These are phyloP conservation scores for Crithidia bombi DNA, from an alignment of 208 protist genomes.

Conservation along the genomic window DNA sequence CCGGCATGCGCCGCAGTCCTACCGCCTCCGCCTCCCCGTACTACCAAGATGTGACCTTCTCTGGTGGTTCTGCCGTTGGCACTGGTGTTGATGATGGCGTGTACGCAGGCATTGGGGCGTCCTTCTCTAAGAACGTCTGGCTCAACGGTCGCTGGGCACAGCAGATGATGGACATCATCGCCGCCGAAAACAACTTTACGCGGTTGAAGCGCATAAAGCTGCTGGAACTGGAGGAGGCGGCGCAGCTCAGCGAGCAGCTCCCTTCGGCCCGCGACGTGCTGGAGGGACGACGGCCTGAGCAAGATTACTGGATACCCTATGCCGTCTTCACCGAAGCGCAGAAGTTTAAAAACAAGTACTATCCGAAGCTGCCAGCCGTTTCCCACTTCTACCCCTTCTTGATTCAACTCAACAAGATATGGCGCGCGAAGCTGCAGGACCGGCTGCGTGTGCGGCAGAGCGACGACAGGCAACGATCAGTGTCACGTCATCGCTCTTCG, in stretches of 20 bases:
- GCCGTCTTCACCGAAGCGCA: conserved; percentile 79
- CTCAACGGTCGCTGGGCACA: conserved; percentile 77
- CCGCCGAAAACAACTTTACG: conserved; percentile 73
- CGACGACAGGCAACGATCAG: conserved; percentile 32
- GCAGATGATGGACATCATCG: conserved; percentile 69
- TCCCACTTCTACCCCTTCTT: conserved; percentile 88
- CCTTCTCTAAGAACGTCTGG: conserved; percentile 83
- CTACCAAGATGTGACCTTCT: conserved; percentile 31
- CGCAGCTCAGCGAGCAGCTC: conserved; percentile 46
- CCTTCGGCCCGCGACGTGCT: conserved; percentile 71
- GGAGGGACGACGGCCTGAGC: conserved; percentile 67
- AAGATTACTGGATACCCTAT: conserved; percentile 89
- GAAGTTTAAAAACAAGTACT: conserved; percentile 85
- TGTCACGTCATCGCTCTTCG: background rate
- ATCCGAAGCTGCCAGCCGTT: conserved; percentile 61
- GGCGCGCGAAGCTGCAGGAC: conserved; percentile 67
- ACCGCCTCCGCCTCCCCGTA: background rate
- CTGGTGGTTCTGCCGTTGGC: conserved; percentile 14
- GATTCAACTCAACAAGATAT: conserved; percentile 77
- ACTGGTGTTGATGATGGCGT: conserved; percentile 86
- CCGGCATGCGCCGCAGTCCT: conserved; percentile 9
- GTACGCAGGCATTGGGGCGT: conserved; percentile 60
- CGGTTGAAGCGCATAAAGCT: conserved; percentile 69
- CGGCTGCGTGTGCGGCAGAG: conserved; percentile 48
- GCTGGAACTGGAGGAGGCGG: conserved; percentile 67